Percentiles rank a stretch among this genome's conserved stretches.
These are phyloP conservation scores for Podospora didyma DNA, from an alignment of 495 filamentous ascomycete species.

Conservation along the genomic window DNA sequence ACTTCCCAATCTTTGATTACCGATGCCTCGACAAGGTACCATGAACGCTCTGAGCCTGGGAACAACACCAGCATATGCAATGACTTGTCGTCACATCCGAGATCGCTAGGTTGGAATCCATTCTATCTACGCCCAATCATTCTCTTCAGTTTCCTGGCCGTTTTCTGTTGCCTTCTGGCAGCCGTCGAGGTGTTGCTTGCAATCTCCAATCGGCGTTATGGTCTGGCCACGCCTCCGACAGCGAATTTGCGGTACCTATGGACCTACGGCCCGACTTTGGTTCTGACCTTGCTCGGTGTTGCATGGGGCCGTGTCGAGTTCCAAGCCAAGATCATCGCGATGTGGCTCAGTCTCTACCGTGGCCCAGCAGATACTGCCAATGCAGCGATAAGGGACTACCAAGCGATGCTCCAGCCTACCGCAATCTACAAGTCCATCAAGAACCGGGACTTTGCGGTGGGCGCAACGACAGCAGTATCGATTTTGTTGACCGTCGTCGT, in stretches of 20 bases:
- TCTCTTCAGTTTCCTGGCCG: neutral
- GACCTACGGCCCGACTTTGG: conserved; percentile 31
- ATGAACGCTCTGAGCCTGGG: too few relatives aligned
- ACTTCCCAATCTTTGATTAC: too few relatives aligned
- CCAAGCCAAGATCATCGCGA: conserved; percentile 24
- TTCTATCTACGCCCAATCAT: neutral
- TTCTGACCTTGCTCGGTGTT: conserved; percentile 22
- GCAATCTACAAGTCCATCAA: conserved; percentile 6
- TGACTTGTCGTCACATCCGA: too few relatives aligned
- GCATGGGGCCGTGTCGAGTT: conserved; percentile 27
- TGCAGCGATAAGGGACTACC: neutral
- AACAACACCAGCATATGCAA: too few relatives aligned
- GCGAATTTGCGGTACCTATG: conserved; percentile 23
- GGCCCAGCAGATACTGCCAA: neutral
- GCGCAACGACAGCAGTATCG: conserved; percentile 8
- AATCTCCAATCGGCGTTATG: conserved; percentile 11
- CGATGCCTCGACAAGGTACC: too few relatives aligned
- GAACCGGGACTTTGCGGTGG: conserved; percentile 12
- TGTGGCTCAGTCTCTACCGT: conserved; percentile 22
- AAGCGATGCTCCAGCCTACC: conserved; percentile 2
- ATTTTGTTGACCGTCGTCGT: conserved; percentile 13
- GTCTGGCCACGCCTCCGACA: conserved; percentile 6
- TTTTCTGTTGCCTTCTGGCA: neutral
- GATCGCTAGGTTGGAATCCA: too few relatives aligned
- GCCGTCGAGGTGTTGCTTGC: conserved; percentile 13